A percentile compares a stretch with the other conserved stretches of the same genome.
Evolutionary conservation across 257 asterid genomes (phyloP).

Genomic region (Scutellaria galericulata): DNA sequence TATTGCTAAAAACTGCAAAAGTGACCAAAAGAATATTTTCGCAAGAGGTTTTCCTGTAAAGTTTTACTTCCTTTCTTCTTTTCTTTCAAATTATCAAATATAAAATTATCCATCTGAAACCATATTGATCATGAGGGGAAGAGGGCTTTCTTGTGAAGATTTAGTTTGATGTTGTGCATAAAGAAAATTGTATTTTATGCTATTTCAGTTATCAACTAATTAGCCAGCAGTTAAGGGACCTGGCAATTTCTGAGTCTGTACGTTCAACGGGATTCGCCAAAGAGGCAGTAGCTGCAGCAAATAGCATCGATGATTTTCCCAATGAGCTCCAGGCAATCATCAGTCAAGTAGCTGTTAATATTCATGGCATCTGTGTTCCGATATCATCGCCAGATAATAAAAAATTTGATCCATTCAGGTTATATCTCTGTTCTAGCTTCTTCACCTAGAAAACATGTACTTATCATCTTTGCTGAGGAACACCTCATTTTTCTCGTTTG

Average conservation of each 20-base stretch:
- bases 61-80: background rate
- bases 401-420: constrained; percentile 76
- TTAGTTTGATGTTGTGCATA: constrained; percentile 28
- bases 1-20: constrained; percentile 4
- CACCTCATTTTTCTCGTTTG: background rate
- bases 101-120: constrained; percentile 2
- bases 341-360: constrained; percentile 63
- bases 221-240: constrained; percentile 57
- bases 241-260: constrained; percentile 58
- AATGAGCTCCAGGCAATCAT: constrained; percentile 70
- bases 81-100: background rate
- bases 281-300: constrained; percentile 64
- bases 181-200: constrained; percentile 18
- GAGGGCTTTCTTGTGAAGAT: constrained; percentile 16
- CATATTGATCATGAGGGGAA: constrained; percentile 23
- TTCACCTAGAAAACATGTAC: background rate
- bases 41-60: constrained; percentile 11
- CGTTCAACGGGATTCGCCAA: constrained; percentile 56
- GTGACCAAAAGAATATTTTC: background rate
- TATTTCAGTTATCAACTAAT: constrained; percentile 73
- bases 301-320: constrained; percentile 52
- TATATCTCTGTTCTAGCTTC: constrained; percentile 26
- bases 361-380: constrained; percentile 81
- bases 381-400: constrained; percentile 79
- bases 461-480: background rate